Evolutionary conservation across 139 green algal genomes (phyloP).

Genomic region (Spirogloea muscicola): DNA sequence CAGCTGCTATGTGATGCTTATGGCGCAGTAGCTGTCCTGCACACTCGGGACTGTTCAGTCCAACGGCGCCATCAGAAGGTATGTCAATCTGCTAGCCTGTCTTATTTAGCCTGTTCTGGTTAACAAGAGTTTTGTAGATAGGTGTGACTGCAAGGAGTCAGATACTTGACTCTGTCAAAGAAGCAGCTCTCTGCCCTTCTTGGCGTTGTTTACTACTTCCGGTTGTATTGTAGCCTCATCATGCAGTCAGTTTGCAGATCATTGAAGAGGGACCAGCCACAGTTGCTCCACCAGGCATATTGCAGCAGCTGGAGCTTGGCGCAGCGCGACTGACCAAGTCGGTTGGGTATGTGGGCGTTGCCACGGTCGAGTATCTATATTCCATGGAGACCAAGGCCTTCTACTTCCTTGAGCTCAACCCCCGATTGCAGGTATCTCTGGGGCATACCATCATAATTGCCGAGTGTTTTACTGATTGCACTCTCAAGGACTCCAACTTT

Average conservation of each 20-base stretch:
- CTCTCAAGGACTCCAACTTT: too few relatives aligned
- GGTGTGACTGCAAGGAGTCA: too few relatives aligned
- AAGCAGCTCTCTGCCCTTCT: too few relatives aligned
- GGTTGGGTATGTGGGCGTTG: conserved; percentile 81
- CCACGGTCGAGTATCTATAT: conserved; percentile 97
- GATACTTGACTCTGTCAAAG: too few relatives aligned
- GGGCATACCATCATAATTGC: too few relatives aligned
- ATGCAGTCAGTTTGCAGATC: too few relatives aligned
- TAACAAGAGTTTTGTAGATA: too few relatives aligned
- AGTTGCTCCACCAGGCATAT: conserved; percentile 48
- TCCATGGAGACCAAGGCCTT: conserved; percentile 70
- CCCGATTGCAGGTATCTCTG: conserved; percentile 83
- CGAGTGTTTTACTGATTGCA: too few relatives aligned
- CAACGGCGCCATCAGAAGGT: conserved; percentile 97
- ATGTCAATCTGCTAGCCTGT: too few relatives aligned
- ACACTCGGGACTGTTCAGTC: conserved; percentile 87
- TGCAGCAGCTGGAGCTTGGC: conserved; percentile 64
- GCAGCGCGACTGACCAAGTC: conserved; percentile 70
- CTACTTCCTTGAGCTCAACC: conserved; percentile 98
- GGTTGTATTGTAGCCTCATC: too few relatives aligned
- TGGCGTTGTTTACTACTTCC: too few relatives aligned
- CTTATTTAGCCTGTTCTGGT: too few relatives aligned
- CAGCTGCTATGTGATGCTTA: conserved; percentile 89
- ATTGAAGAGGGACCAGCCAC: conserved; percentile 91
- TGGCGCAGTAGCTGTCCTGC: conserved; percentile 82